Evolutionary conservation across 164 flowering plant genomes (phyloP).

Genomic region (Magnolia officinalis): DNA sequence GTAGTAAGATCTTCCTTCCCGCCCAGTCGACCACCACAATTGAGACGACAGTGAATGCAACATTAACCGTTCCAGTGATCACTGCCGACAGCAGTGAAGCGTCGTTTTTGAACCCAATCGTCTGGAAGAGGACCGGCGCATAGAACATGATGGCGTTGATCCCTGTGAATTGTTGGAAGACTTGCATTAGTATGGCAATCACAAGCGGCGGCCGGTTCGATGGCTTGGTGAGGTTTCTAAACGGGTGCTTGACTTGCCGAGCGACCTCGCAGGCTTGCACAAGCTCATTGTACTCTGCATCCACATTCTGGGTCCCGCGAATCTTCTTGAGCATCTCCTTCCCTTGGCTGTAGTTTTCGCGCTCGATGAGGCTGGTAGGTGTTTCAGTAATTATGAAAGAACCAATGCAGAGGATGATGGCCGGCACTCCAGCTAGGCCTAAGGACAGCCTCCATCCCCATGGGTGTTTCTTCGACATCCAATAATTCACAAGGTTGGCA

Average conservation of each 20-base stretch:
- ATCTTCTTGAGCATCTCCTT: slow-evolving; percentile 22
- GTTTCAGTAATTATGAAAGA: slow-evolving; percentile 31
- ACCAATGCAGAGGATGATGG: slow-evolving; percentile 23
- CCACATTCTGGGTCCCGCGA: slow-evolving; percentile 24
- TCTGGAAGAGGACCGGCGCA: slow-evolving; percentile 33
- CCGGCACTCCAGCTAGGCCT: slow-evolving; percentile 37
- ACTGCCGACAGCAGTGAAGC: slow-evolving; percentile 25
- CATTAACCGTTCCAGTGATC: slow-evolving; percentile 27
- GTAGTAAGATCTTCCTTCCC: slow-evolving; percentile 26
- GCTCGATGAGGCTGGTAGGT: slow-evolving; percentile 37
- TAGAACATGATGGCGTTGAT: slow-evolving; percentile 39
- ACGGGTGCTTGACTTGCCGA: slow-evolving; percentile 18
- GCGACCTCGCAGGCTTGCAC: slow-evolving; percentile 19
- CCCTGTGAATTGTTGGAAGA: slow-evolving; percentile 32
- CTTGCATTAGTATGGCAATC: slow-evolving; percentile 22
- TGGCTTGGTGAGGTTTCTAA: slow-evolving; percentile 15
- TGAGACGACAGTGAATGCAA: slow-evolving; percentile 24
- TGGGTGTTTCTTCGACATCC: slow-evolving; percentile 16
- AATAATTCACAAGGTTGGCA: slow-evolving; percentile 36
- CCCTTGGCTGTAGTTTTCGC: slow-evolving; percentile 19
- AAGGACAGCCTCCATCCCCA: slow-evolving; percentile 36
- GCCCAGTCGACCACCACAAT: slow-evolving; percentile 17
- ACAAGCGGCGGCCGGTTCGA: slow-evolving; percentile 23
- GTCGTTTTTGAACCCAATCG: slow-evolving; percentile 22
- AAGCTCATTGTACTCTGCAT: slow-evolving; percentile 25